These are phyloP conservation scores for Dalechampia spathulata DNA, from an alignment of 441 rosid genomes.

Conservation along the genomic window DNA sequence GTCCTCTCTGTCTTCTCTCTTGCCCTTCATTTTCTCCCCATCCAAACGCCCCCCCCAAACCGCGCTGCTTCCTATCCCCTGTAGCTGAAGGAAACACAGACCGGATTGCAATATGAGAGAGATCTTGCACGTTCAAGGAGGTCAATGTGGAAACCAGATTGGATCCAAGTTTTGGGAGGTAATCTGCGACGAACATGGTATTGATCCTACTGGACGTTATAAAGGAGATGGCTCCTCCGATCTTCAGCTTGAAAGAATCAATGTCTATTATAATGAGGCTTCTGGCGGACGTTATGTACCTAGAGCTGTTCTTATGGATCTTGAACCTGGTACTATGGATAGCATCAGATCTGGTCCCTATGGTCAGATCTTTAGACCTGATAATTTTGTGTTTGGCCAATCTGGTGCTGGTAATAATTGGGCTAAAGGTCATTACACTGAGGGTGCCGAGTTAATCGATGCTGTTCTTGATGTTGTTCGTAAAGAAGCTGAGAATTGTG, in stretches of 20 bases:
- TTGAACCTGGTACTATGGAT: conserved; percentile 74
- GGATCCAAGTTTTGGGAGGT: conserved; percentile 98
- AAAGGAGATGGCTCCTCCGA: conserved; percentile 34
- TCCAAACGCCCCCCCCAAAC: not conserved
- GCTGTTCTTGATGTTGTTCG: conserved; percentile 93
- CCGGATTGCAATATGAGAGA: conserved; percentile 78
- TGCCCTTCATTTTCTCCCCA: not conserved
- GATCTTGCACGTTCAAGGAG: conserved; percentile 85
- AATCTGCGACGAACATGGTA: conserved; percentile 85
- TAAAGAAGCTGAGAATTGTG: conserved; percentile 91
- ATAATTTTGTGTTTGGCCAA: conserved; percentile 55
- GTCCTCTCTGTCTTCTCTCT: not conserved
- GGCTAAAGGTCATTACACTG: conserved; percentile 87
- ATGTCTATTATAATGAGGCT: conserved; percentile 65
- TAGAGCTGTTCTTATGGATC: conserved; percentile 71
- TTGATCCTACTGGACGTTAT: conserved; percentile 69
- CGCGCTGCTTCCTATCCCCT: not conserved
- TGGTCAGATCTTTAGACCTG: conserved; percentile 57
- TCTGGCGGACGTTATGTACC: conserved; percentile 63
- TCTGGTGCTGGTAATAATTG: conserved; percentile 60
- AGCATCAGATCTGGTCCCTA: conserved; percentile 69
- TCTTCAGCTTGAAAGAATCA: conserved; percentile 51
- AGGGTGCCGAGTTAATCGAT: conserved; percentile 89
- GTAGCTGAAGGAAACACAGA: too few species aligned
- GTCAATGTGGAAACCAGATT: conserved; percentile 96